These are phyloP conservation scores for Podila epicladia DNA, from an alignment of 192 early-diverging fungal genomes.

Conservation along the genomic window DNA sequence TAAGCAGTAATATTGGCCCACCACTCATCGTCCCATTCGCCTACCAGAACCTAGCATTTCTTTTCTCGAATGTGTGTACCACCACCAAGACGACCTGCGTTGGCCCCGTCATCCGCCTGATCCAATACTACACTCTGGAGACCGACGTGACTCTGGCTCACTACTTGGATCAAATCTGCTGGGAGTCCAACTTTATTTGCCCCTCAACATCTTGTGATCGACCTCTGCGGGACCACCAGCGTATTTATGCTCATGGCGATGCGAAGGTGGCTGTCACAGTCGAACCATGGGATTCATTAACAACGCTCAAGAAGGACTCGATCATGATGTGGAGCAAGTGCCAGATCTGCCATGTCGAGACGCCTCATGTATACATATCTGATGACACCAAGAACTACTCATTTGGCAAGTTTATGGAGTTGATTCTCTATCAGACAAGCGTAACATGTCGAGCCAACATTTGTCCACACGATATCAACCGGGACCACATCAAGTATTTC, in stretches of 20 bases:
- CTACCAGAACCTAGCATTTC: conserved; percentile 79
- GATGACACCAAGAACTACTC: conserved; percentile 94
- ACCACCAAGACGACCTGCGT: conserved; percentile 71
- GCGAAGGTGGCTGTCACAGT: conserved; percentile 80
- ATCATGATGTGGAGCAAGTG: conserved; percentile 95
- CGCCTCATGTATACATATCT: conserved; percentile 82
- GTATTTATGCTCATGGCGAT: conserved; percentile 87
- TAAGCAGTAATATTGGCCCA: conserved; percentile 63
- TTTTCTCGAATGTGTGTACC: conserved; percentile 75
- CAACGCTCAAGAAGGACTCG: conserved; percentile 57
- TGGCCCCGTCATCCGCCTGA: conserved; percentile 78
- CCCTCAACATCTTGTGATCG: conserved; percentile 76
- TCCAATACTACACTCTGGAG: conserved; percentile 81
- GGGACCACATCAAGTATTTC: conserved; percentile 90
- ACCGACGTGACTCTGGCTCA: conserved; percentile 90
- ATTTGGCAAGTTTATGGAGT: conserved; percentile 97
- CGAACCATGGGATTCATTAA: conserved; percentile 50
- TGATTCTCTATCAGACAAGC: conserved; percentile 83
- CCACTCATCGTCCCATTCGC: conserved; percentile 69
- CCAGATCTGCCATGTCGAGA: conserved; percentile 73
- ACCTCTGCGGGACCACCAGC: conserved; percentile 84
- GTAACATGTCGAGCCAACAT: conserved; percentile 72
- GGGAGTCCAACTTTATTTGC: conserved; percentile 73
- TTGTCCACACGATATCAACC: conserved; percentile 86
- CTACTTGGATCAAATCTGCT: conserved; percentile 87